Base-by-base conservation (phyloP, 2,329 filamentous ascomycete species). In the Fusarium albidum region DNA sequence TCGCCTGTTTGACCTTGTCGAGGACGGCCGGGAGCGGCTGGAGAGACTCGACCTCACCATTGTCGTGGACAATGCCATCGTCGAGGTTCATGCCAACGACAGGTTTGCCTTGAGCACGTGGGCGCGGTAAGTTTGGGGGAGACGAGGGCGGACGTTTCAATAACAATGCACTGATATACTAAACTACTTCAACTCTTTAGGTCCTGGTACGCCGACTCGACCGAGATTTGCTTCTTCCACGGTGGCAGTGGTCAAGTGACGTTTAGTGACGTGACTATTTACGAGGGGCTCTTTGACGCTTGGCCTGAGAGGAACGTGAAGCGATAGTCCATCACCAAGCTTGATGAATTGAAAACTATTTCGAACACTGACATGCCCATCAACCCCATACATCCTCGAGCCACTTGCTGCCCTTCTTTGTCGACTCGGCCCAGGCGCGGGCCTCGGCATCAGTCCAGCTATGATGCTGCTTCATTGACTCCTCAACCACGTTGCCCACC, bases 361-460 rank as follows among this genome's bases (percentile, higher is more conserved):
- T 37, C n/a, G 21, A 21, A 21, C 21, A 21, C 21, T 21, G 21
- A 39, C 12, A 44, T 18, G n/a, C n/a, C 8, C 11, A 8, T 37
- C n/a, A 79, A 17, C 76, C 76, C 80, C 79, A 82, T 35, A 82
- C 79, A 72, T 83, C 79, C 60, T 82, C 79, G 59, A 77, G 75
- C 79, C 79, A 82, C 64, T 79, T 81, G n/a, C 73, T 75, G 25
- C 72, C 72, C 61, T 74, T 78, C 73, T 80, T 82, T 32, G 80
- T 65, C 13, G 67, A 71, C 56, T 79, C 78, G 18, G 69, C 73
- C 79, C 79, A 82, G 43, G 71, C 69, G 47, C 75, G 76, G 12
- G 75, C 69, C 37, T 77, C 72, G 7, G 52, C 61, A 14, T 79
- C 75, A 12, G 59, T 65, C 73, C 77, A 75, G 2, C 65, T 68